Evolutionary conservation across 2,329 filamentous ascomycete species (phyloP), one percentile per base, ranked within the genome.

Genomic region (Aspergillus puulaauensis): DNA sequence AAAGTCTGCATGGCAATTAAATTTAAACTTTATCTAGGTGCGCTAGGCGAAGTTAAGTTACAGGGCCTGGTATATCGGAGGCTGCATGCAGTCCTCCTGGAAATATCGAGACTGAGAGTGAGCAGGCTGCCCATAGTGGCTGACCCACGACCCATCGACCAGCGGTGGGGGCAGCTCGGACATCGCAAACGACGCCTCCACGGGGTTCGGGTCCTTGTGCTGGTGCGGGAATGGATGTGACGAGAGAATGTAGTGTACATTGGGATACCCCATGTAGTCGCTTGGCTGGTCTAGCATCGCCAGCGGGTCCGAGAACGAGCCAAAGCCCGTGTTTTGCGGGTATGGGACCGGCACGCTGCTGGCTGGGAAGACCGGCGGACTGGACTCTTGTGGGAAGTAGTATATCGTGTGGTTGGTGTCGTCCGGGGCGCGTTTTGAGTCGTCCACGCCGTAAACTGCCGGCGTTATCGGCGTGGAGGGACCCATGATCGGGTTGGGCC

Each of bases 391-490:
- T 7, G 53, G 53, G 44, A 27, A 50, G 39, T 44, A 55, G 46
- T 44, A 55, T 9, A 55, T 37, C 17, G 52, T 5, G 3, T 46
- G 39, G 7, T 6, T 31, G 9, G 31, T 27, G 14, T 54, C n/a
- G 24, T 17, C 31, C 3, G 47, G 17, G 11, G 21, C 24, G 15
- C 35, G 45, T 31, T 41, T 48, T 4, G 23, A 23, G 6, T 49
- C 44, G 8, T 49, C 44, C 33, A 54, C 17, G 17, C 52, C 45
- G 37, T 49, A 54, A 7, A 49, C 6, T 14, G 35, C 45, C n/a
- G 52, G 52, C 9, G 52, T 54, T 14, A 48, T 41, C n/a, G 52
- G 52, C 14, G 45, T 49, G 8, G 44, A 35, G n/a, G 52, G 44
- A 3, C 33, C 44, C 52, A 47, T 31, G n/a, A 35, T 24, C 11